These are phyloP conservation scores for Kodamaea nitidulidarum DNA, from an alignment of 805 yeast species.

Conservation along the genomic window DNA sequence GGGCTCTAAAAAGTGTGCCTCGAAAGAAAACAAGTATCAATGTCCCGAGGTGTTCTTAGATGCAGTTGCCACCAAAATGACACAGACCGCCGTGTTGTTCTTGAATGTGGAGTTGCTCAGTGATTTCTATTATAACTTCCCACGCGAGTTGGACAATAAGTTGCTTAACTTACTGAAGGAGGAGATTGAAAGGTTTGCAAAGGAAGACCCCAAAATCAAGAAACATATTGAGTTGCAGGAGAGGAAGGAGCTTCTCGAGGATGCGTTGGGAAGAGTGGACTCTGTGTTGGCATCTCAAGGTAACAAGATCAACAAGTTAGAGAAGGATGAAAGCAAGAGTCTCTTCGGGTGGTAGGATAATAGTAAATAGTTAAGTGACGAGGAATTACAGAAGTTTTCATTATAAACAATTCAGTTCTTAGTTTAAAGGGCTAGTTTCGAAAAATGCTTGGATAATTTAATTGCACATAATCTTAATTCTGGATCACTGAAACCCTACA, in stretches of 20 bases:
- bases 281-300: slow-evolving; percentile 68
- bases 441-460: no score
- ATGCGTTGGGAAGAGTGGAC: slow-evolving; percentile 82
- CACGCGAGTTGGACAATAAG: slow-evolving; percentile 82
- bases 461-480: no score
- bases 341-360: slow-evolving; percentile 9
- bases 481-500: no score
- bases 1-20: slow-evolving; percentile 70
- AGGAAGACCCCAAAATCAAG: slow-evolving; percentile 88
- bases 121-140: slow-evolving; percentile 94
- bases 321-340: slow-evolving; percentile 13
- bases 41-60: slow-evolving; percentile 95
- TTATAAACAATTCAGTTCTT: no score
- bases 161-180: slow-evolving; percentile 65
- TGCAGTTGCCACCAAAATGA: slow-evolving; percentile 85
- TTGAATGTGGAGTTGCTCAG: slow-evolving; percentile 89
- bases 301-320: slow-evolving; percentile 14
- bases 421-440: no score
- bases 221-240: slow-evolving; percentile 91
- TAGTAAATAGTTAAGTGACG: no score
- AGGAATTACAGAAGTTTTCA: no score
- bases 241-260: slow-evolving; percentile 80
- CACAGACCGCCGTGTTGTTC: slow-evolving; percentile 89
- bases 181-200: slow-evolving; percentile 84
- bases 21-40: slow-evolving; percentile 74